phyloP scores from a whole-genome alignment of 768 basidiomycete genomes.

The Lentinula sp. region DNA sequence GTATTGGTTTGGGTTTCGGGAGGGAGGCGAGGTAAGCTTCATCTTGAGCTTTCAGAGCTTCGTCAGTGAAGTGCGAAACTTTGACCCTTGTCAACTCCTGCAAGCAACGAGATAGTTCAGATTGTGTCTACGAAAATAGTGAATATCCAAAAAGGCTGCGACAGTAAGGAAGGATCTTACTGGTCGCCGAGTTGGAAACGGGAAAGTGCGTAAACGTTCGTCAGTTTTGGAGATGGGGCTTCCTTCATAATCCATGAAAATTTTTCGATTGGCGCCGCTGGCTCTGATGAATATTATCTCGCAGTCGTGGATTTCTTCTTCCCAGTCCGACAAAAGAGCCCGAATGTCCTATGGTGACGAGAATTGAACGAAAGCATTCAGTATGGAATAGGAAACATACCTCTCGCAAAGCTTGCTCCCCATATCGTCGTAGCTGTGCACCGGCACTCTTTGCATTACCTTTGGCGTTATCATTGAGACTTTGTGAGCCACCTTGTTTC shows the following conservation, averaged over 20 bases:
- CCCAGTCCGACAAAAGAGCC: constrained; percentile 77
- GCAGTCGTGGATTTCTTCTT: constrained; percentile 77
- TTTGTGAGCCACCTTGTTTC: constrained; percentile 96
- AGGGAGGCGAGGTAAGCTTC: constrained; percentile 86
- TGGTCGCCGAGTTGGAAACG: constrained; percentile 93
- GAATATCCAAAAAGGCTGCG: background rate
- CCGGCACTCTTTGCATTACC: constrained; percentile 92
- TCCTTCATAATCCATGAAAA: constrained; percentile 86
- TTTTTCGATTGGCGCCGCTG: constrained; percentile 78
- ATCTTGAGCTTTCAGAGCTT: constrained; percentile 78
- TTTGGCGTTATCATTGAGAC: constrained; percentile 87
- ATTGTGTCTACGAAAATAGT: constrained; percentile 60
- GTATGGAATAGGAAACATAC: constrained; percentile 28
- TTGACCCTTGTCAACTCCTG: constrained; percentile 82
- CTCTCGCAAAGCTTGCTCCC: constrained; percentile 88
- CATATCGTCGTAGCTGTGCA: constrained; percentile 88
- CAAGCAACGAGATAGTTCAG: constrained; percentile 84
- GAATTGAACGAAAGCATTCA: background rate
- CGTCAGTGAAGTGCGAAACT: constrained; percentile 80
- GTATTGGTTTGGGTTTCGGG: constrained; percentile 66
- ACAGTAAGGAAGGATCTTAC: constrained; percentile 40
- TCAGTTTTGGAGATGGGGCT: constrained; percentile 77
- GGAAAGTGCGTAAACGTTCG: constrained; percentile 80
- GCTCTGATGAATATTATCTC: constrained; percentile 92
- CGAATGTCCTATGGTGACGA: constrained; percentile 72